Evolutionary conservation across 257 asterid genomes (phyloP).

Genomic region (Coffea canephora): DNA sequence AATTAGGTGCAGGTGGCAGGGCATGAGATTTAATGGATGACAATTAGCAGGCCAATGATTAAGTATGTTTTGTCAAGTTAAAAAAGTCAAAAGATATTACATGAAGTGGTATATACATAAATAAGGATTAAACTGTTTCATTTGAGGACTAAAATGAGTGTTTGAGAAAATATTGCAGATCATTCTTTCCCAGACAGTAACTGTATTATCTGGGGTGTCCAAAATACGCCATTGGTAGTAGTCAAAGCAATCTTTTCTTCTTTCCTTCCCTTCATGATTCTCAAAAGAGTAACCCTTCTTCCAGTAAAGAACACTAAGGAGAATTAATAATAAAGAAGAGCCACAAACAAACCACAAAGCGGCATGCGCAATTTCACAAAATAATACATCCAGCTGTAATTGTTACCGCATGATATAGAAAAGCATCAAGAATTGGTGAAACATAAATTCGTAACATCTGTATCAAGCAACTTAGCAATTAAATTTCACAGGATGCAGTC

Average conservation of each 20-base stretch:
- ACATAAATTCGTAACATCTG: background rate
- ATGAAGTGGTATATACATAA: background rate
- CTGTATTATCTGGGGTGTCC: too few relatives aligned
- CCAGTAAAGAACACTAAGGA: background rate
- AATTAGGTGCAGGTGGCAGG: too few relatives aligned
- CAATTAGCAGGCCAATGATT: too few relatives aligned
- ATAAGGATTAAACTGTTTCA: background rate
- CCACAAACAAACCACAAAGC: background rate
- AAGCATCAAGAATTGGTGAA: background rate
- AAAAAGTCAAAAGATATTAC: background rate
- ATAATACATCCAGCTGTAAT: background rate
- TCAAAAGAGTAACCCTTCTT: background rate
- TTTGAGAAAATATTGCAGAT: background rate
- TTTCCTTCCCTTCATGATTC: too few relatives aligned
- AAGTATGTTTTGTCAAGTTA: background rate
- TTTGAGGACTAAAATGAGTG: background rate
- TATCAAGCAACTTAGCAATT: background rate
- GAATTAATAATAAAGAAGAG: background rate
- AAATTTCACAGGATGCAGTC: background rate
- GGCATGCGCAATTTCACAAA: background rate
- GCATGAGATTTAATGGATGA: too few relatives aligned
- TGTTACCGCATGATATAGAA: background rate
- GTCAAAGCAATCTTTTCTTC: too few relatives aligned
- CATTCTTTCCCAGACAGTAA: too few relatives aligned
- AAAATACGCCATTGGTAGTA: too few relatives aligned